A percentile compares a stretch with the other conserved stretches of the same genome.
Evolutionary conservation across 208 protist species (phyloP).

Genomic region (Zelonia costaricensis): DNA sequence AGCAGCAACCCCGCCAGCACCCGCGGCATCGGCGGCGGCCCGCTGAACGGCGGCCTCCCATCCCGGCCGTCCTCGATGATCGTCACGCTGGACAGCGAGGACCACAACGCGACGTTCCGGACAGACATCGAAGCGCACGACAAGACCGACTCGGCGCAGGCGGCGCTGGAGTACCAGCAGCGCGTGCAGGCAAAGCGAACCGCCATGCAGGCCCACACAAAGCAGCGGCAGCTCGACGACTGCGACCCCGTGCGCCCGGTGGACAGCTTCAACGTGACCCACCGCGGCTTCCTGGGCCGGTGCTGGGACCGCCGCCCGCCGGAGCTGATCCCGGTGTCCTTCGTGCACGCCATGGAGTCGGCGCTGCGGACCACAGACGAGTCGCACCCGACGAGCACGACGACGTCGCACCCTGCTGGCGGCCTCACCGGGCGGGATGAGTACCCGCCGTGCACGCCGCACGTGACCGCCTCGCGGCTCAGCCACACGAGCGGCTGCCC

Average conservation of each 20-base stretch:
- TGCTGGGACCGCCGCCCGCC: slow-evolving; percentile 70
- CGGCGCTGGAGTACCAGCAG: slow-evolving; percentile 57
- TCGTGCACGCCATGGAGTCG: slow-evolving; percentile 34
- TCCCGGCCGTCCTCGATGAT: slow-evolving; percentile 1
- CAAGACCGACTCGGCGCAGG: slow-evolving; percentile 46
- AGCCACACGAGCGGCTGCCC: slow-evolving; percentile 1
- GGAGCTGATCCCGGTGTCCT: slow-evolving; percentile 44
- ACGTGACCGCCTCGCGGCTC: slow-evolving; percentile 4
- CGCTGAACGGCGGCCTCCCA: background rate
- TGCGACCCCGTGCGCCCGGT: slow-evolving; percentile 59
- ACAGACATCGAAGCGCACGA: slow-evolving; percentile 25
- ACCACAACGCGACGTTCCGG: slow-evolving; percentile 22
- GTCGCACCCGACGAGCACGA: slow-evolving; percentile 14
- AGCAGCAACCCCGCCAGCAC: background rate
- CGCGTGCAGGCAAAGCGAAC: slow-evolving; percentile 40
- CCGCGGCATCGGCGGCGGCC: too few relatives aligned
- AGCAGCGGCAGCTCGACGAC: slow-evolving; percentile 37
- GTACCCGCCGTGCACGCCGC: slow-evolving; percentile 12
- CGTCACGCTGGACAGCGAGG: slow-evolving; percentile 1
- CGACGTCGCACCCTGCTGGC: background rate
- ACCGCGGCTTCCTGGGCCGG: slow-evolving; percentile 63
- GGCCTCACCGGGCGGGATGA: slow-evolving; percentile 14
- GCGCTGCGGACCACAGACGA: slow-evolving; percentile 12
- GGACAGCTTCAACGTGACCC: slow-evolving; percentile 74
- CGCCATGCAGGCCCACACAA: slow-evolving; percentile 27